These are phyloP conservation scores for Berkeleyomyces basicola DNA, from an alignment of 2,329 filamentous ascomycete genomes.

Conservation along the genomic window DNA sequence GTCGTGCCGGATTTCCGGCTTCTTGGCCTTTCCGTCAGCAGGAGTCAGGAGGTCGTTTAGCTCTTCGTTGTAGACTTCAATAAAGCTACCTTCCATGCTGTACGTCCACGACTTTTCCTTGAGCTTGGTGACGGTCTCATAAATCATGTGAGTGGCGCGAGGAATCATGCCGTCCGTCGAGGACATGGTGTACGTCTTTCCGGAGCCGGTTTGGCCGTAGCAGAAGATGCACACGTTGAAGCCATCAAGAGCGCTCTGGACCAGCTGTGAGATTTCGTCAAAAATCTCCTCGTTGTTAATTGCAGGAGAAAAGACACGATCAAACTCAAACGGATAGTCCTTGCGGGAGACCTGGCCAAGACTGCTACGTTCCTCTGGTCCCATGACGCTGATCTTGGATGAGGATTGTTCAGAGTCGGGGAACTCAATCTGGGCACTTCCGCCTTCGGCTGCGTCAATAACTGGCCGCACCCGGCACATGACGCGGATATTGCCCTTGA, in stretches of 20 bases:
- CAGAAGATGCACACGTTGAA: slow-evolving; percentile 99
- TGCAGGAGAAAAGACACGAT: slow-evolving; percentile 71
- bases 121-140: slow-evolving; percentile 66
- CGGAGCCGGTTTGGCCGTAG: slow-evolving; percentile 92
- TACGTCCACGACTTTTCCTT: slow-evolving; percentile 90
- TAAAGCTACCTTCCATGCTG: slow-evolving; percentile 83
- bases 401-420: slow-evolving; percentile 63
- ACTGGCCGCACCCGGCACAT: slow-evolving; percentile 89
- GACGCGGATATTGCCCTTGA: slow-evolving; percentile 95
- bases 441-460: slow-evolving; percentile 39
- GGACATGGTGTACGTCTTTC: slow-evolving; percentile 96
- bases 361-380: slow-evolving; percentile 69
- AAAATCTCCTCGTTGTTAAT: slow-evolving; percentile 78
- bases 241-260: slow-evolving; percentile 88
- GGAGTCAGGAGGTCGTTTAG: slow-evolving; percentile 67
- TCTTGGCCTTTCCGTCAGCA: slow-evolving; percentile 48
- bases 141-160: slow-evolving; percentile 81
- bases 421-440: slow-evolving; percentile 58
- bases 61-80: slow-evolving; percentile 97
- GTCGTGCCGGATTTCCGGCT: slow-evolving; percentile 81
- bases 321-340: slow-evolving; percentile 75
- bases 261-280: slow-evolving; percentile 88
- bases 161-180: slow-evolving; percentile 87
- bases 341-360: slow-evolving; percentile 61
- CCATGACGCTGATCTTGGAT: slow-evolving; percentile 70